Base-by-base conservation (phyloP, 148 eudicot species). In the Spergularia marina region DNA sequence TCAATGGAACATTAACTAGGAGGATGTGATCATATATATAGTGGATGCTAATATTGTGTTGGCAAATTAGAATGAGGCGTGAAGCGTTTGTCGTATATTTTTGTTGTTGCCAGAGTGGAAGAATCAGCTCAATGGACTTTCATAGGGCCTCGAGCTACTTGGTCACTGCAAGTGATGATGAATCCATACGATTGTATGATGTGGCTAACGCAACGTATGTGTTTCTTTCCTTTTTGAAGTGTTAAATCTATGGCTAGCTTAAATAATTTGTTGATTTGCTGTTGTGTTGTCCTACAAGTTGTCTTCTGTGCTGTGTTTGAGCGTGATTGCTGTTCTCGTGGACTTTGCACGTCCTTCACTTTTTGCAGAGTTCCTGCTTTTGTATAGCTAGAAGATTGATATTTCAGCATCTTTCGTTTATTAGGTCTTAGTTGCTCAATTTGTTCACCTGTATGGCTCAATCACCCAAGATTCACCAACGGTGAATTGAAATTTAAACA, bases 121-220 rank as follows among this genome's bases (percentile, higher is more conserved):
- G 99, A 83, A 95, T 95, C 65, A 95, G 99, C 78, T 95, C 99
- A 34, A 88, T 95, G 97, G 99, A 95, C 85, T 95, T 95, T 79
- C 99, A 95, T 67, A 89, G 81, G 87, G 77, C 87, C 23, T 92
- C 98, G 44, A 92, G 75, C 83, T 95, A 82, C 84, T 78, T 95
- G 82, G 99, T 95, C 53, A 95, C 99, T 52, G 99, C 99, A 23
- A 91, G 98, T 82, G 97, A 91, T 85, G 99, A 95, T 84, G 99
- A 92, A 78, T 95, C 99, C 14, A 95, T 95, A 69, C 96, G 99
- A 8, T 87, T 95, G 40, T 95, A 95, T 79, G 99, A 95, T 82
- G 91, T 92, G 15, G 89, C 91, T 72, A 95, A 79, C 82, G 99
- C 98, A 59, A 89, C 89, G 98, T 94, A 90, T 52, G 90, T 79